Evolutionary conservation across 805 yeast genomes (phyloP).

Genomic region (Starmera pachycereana): DNA sequence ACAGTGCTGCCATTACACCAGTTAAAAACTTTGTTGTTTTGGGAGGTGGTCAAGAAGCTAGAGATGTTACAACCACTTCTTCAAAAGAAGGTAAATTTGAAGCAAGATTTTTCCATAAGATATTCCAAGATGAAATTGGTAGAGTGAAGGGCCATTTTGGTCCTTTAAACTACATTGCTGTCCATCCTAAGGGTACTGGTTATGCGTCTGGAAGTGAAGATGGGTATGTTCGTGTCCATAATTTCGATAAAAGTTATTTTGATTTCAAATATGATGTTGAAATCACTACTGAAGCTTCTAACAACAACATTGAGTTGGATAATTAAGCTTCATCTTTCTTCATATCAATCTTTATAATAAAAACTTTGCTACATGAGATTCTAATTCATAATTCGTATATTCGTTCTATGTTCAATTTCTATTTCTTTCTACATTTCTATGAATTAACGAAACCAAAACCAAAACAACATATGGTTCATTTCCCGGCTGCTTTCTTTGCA

Average conservation of each 20-base stretch:
- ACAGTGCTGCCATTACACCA: slow-evolving; percentile 92
- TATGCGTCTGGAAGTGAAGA: slow-evolving; percentile 99
- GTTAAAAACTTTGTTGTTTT: slow-evolving; percentile 82
- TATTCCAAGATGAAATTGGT: slow-evolving; percentile 92
- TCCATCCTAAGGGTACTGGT: slow-evolving; percentile 87
- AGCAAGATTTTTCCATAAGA: slow-evolving; percentile 90
- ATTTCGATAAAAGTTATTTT: slow-evolving; percentile 84
- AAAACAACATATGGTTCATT: no score
- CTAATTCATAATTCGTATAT: no score
- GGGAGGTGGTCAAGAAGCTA: slow-evolving; percentile 99
- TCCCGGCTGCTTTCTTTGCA: slow-evolving; percentile 33
- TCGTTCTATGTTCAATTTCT: no score
- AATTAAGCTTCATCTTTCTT: no score
- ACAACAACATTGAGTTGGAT: slow-evolving; percentile 4
- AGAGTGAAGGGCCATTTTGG: slow-evolving; percentile 98
- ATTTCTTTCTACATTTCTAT: no score
- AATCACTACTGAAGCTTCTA: slow-evolving; percentile 50
- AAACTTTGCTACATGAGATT: no score
- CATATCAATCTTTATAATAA: no score
- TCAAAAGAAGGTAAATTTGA: slow-evolving; percentile 93
- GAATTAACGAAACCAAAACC: no score
- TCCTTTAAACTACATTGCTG: slow-evolving; percentile 89
- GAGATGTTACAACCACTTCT: slow-evolving; percentile 96
- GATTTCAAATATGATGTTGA: slow-evolving; percentile 92
- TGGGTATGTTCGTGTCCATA: slow-evolving; percentile 91